A percentile compares a stretch with the other conserved stretches of the same genome.
phyloP scores from a whole-genome alignment of 257 asterid genomes.

The Perilla frutescens region DNA sequence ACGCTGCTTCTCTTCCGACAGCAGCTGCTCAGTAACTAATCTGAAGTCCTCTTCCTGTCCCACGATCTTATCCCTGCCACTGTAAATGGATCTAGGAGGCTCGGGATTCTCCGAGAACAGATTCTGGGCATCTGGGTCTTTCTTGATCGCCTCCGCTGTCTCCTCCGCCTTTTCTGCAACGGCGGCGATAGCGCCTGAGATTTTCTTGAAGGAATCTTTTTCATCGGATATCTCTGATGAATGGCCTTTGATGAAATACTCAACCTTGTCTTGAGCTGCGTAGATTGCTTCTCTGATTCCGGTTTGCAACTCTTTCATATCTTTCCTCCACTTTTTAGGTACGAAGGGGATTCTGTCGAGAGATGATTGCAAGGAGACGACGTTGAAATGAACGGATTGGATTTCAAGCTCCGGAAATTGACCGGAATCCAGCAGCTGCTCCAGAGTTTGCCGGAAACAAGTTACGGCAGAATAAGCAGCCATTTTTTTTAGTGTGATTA shows the following conservation, averaged over 20 bases:
- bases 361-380: background rate
- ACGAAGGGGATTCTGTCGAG: conserved; percentile 18
- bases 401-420: background rate
- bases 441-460: conserved; percentile 14
- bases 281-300: conserved; percentile 23
- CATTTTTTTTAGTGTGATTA: background rate
- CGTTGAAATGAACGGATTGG: background rate
- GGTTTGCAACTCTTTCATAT: background rate
- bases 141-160: background rate
- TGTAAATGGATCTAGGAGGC: background rate
- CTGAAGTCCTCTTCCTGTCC: conserved; percentile 19
- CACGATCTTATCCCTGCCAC: background rate
- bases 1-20: background rate
- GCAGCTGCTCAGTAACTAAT: background rate
- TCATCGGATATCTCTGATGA: background rate
- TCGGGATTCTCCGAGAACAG: background rate
- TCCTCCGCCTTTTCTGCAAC: background rate
- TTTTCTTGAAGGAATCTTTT: background rate
- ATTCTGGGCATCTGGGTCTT: background rate
- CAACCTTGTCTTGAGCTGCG: conserved; percentile 14
- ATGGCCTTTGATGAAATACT: background rate
- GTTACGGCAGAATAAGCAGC: conserved; percentile 18
- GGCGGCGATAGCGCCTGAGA: background rate
- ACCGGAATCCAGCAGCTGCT: conserved; percentile 17
- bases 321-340: background rate